Base-by-base conservation (phyloP, 345 rosid genomes). In the Gossypium bickii region DNA sequence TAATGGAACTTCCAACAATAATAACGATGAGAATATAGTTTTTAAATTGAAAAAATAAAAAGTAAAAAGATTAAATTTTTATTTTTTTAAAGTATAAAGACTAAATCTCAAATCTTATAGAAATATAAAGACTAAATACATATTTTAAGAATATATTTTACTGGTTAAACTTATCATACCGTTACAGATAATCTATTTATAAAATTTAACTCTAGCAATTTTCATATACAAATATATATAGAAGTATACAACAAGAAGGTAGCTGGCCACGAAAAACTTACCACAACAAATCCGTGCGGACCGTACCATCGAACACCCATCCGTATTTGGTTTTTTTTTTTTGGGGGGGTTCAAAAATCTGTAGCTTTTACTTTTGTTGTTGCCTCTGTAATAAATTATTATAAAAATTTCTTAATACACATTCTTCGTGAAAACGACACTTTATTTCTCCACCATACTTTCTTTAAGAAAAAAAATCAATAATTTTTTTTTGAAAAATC, bases 401-500 rank as follows among this genome's bases (percentile, higher is more conserved):
- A 60, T 60, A 13, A 62, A 9, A 51, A 2, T 22, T 57, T 57
- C 16, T 2, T 22, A 57, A 69, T 4, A 27, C 72, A 8, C 72
- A 51, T 83, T 52, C 79, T 51, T 55, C 38, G 16, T 2, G 85
- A 86, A 44, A 45, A 43, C 2, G 89, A 82, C 85, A 81, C 82
- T 65, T 78, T 74, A 68, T 74, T 82, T 74, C 51, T 48, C 57
- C 70, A 55, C 12, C 38, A 24, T 76, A 16, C 4, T 55, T 68
- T 2, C 2, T 12, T 61, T 44, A 16, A 8, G 10, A 8, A 45
- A 20, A 65, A 38, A 55, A 45, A 59, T 25, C n/a, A 20, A 59
- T 1, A 2, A 2, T 16, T 10, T 45, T 45, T 45, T 45, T 45
- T 45, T 45, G 52, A 41, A 72, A 59, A 59, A 44, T 24, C 70